Percentiles rank a stretch among this genome's conserved stretches.
Evolutionary conservation across 2,329 filamentous ascomycete species (phyloP).

Genomic region (Aspergillus bombycis): DNA sequence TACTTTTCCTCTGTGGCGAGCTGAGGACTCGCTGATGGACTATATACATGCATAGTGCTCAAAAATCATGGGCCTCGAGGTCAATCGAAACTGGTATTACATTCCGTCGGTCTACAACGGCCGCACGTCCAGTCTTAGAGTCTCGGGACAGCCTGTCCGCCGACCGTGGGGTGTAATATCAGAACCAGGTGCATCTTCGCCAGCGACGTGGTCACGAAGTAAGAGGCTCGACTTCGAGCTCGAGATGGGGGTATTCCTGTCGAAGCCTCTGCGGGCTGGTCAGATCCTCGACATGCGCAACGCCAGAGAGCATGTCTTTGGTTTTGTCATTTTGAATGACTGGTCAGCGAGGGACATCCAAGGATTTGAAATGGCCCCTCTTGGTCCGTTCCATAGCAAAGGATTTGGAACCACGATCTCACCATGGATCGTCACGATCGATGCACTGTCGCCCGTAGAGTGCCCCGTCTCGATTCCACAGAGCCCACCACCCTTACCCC

Average conservation of each 20-base stretch:
- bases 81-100: background rate
- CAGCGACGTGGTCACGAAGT: slow-evolving; percentile 38
- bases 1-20: background rate
- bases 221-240: slow-evolving; percentile 53
- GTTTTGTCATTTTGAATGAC: slow-evolving; percentile 64
- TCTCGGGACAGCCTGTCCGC: background rate
- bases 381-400: slow-evolving; percentile 64
- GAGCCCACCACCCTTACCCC: background rate
- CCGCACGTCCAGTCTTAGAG: background rate
- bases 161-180: background rate
- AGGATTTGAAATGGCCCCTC: slow-evolving; percentile 59
- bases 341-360: slow-evolving; percentile 66
- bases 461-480: background rate
- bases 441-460: background rate
- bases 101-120: background rate
- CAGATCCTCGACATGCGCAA: background rate
- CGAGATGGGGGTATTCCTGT: slow-evolving; percentile 52
- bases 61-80: background rate
- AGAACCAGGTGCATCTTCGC: background rate
- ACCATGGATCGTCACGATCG: slow-evolving; percentile 54
- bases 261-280: slow-evolving; percentile 41
- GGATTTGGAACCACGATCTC: slow-evolving; percentile 61
- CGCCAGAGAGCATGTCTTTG: slow-evolving; percentile 38
- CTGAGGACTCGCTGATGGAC: background rate
- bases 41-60: background rate